Conservation (phyloP, 2,329 filamentous ascomycete species). For the Macrophomina pseudophaseolina region DNA sequence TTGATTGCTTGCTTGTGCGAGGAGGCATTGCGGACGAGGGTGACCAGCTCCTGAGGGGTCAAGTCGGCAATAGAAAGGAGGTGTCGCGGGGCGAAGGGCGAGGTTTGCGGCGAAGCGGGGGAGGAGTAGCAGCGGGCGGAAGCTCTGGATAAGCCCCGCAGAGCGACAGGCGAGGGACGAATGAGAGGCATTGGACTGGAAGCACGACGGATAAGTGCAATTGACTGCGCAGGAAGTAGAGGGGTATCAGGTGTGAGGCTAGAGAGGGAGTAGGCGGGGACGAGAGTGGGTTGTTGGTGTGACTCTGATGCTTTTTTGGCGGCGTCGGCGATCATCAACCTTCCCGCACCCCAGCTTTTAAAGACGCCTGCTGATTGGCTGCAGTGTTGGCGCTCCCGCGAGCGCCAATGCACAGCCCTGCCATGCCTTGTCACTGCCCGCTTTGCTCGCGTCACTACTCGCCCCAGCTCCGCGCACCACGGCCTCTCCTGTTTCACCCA, state of each 20-base stretch:
- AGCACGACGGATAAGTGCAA: background rate
- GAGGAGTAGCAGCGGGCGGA: conserved; percentile 39
- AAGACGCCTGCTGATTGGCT: background rate
- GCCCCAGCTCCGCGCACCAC: background rate
- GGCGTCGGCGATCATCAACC: background rate
- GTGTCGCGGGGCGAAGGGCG: conserved; percentile 74
- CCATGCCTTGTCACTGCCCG: background rate
- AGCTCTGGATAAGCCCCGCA: conserved; percentile 39
- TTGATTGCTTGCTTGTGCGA: conserved; percentile 79
- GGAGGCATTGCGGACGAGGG: conserved; percentile 81
- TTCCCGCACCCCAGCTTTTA: conserved; percentile 10
- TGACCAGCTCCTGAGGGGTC: conserved; percentile 76
- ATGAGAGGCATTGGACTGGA: conserved; percentile 38
- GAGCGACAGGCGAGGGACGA: conserved; percentile 37
- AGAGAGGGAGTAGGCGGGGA: background rate
- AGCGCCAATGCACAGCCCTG: conserved; percentile 14
- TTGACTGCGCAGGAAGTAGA: conserved; percentile 25
- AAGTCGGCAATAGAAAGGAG: conserved; percentile 91
- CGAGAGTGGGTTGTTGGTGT: background rate
- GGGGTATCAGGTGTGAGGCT: conserved; percentile 24
- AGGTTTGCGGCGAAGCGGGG: conserved; percentile 51
- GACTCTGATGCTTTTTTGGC: conserved; percentile 16
- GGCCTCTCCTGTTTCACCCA: conserved; percentile 18
- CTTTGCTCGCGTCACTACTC: conserved; percentile 16
- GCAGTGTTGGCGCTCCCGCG: background rate